Conservation (phyloP, 129 eudicot genomes). For the Artemisia tridentata region DNA sequence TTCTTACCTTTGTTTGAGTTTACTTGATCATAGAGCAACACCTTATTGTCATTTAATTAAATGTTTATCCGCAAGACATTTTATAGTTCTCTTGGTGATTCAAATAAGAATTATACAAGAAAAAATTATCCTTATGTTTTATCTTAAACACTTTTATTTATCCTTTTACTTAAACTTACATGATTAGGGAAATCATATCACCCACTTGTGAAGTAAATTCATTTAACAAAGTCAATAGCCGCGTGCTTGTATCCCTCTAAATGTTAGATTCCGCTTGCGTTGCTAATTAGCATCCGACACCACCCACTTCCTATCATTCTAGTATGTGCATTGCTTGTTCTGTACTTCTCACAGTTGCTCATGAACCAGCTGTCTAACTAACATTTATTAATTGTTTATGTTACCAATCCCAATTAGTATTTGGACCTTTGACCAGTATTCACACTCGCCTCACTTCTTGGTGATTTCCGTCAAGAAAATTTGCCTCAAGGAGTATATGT, state of each 20-base stretch:
- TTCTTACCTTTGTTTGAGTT: too few relatives aligned
- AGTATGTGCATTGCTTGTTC: constrained; percentile 22
- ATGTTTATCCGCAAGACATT: too few relatives aligned
- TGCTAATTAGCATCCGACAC: constrained; percentile 11
- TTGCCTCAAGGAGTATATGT: neutral
- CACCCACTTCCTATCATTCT: constrained; percentile 5
- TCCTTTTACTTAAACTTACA: too few relatives aligned
- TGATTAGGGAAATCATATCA: too few relatives aligned
- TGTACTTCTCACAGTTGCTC: constrained; percentile 19
- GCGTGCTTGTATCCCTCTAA: too few relatives aligned
- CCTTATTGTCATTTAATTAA: too few relatives aligned
- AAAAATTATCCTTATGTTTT: too few relatives aligned
- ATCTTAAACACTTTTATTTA: too few relatives aligned
- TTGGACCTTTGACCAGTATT: constrained; percentile 10
- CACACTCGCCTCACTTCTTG: constrained; percentile 12
- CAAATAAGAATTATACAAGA: too few relatives aligned
- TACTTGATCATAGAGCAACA: too few relatives aligned
- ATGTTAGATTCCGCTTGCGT: neutral
- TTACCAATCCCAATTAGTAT: neutral
- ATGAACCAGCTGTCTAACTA: constrained; percentile 3
- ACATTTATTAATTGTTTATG: neutral
- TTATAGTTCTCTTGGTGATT: too few relatives aligned
- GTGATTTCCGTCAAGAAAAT: constrained; percentile 16
- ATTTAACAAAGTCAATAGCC: neutral
- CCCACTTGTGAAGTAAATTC: too few relatives aligned